Evolutionary conservation across 768 basidiomycete genomes (phyloP), one percentile per base, ranked within the genome.

Genomic region (Russula sp.): DNA sequence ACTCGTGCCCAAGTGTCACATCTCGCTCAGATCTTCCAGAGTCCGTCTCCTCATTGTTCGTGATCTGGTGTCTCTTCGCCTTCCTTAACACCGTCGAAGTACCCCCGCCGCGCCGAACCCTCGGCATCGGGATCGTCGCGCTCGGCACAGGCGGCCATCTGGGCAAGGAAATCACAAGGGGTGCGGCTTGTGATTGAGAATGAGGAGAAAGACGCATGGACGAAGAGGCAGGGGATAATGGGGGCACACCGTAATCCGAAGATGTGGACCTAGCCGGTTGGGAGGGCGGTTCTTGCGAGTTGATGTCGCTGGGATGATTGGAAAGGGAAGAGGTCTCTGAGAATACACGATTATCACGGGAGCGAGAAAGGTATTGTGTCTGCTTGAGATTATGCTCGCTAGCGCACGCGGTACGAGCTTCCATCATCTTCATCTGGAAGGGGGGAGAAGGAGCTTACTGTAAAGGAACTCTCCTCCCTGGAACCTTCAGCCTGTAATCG

Each of bases 71-170:
- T n/a, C n/a, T n/a, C n/a, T n/a, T n/a, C n/a, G n/a, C n/a, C n/a
- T n/a, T n/a, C n/a, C n/a, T n/a, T n/a, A n/a, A n/a, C n/a, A n/a
- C n/a, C n/a, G n/a, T n/a, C n/a, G n/a, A n/a, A n/a, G n/a, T n/a
- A n/a, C n/a, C n/a, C n/a, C n/a, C 22, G 22, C 22, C 22, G 22
- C 22, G 22, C 22, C 22, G 22, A 27, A 27, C 22, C 22, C 22
- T 27, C 22, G 2, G 22, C 22, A 27, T 59, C 8, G 71, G 66
- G 31, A 71, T 56, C 22, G 61, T 63, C 20, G 69, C 60, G 45
- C 50, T 65, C 34, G 68, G 70, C 67, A 68, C 69, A 58, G 63
- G 70, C 39, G 69, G 69, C 14, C 66, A 71, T 31, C 62, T 63
- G 37, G 66, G 71, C 6, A 66, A 49, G 27, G 58, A 50, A 42